Conservation (phyloP, 768 basidiomycete species). For the Lyophyllum decastes region DNA sequence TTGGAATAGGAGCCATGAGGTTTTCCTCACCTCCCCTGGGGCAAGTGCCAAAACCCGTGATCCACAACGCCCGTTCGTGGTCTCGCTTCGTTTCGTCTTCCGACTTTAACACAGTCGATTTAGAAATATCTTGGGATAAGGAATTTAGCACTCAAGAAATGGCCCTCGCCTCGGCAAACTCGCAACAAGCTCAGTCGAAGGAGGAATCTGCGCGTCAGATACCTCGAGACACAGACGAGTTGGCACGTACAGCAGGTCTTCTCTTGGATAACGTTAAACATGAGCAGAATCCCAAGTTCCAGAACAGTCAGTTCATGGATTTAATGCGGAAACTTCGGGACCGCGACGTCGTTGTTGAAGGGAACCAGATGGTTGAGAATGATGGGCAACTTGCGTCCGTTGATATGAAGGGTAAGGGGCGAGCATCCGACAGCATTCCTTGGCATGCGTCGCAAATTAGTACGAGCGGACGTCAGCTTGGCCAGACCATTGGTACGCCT, state of each 20-base stretch:
- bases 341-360: slow-evolving; percentile 74
- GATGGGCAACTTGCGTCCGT: slow-evolving; percentile 30
- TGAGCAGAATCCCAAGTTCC: slow-evolving; percentile 83
- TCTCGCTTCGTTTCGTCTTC: not conserved
- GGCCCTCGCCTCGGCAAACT: slow-evolving; percentile 10
- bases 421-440: slow-evolving; percentile 34
- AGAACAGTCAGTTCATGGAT: slow-evolving; percentile 79
- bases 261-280: slow-evolving; percentile 75
- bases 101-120: not conserved
- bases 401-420: slow-evolving; percentile 74
- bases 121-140: slow-evolving; percentile 61
- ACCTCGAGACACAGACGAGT: slow-evolving; percentile 58
- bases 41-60: slow-evolving; percentile 21
- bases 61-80: slow-evolving; percentile 8
- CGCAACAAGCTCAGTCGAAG: slow-evolving; percentile 24
- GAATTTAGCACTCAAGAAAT: slow-evolving; percentile 64
- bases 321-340: slow-evolving; percentile 87
- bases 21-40: slow-evolving; percentile 29
- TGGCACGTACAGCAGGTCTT: slow-evolving; percentile 78
- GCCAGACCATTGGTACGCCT: slow-evolving; percentile 3
- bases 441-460: slow-evolving; percentile 8
- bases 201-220: slow-evolving; percentile 17
- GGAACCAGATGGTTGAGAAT: slow-evolving; percentile 72
- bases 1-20: slow-evolving; percentile 40
- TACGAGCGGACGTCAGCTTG: slow-evolving; percentile 9